These are phyloP conservation scores for Phytomonas francai DNA, from an alignment of 208 protist genomes.

Conservation along the genomic window DNA sequence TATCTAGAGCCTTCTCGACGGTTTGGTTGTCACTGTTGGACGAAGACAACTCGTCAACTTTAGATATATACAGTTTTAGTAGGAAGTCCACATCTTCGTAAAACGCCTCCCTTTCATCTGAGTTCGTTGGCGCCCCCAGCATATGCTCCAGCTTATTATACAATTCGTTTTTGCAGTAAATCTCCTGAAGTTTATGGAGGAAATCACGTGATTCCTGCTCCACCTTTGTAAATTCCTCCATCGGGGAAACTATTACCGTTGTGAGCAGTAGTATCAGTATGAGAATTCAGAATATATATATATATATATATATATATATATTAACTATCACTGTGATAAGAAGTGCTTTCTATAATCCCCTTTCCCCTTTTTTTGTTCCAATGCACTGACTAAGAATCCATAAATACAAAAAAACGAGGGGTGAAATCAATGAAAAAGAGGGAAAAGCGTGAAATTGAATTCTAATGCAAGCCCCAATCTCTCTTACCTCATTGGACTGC, in stretches of 20 bases:
- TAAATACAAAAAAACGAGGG: neutral
- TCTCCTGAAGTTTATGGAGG: constrained; percentile 54
- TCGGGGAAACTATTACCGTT: neutral
- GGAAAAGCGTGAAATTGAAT: neutral
- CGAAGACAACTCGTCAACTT: constrained; percentile 8
- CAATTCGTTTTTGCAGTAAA: constrained; percentile 78
- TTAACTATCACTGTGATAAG: neutral
- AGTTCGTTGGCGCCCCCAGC: constrained; percentile 53
- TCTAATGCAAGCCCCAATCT: neutral
- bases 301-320: neutral
- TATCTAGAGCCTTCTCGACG: constrained; percentile 8
- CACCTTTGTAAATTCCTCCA: constrained; percentile 3
- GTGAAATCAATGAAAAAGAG: neutral
- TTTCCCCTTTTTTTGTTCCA: neutral
- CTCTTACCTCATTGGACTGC: neutral
- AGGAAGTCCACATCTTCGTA: constrained; percentile 77
- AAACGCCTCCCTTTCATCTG: constrained; percentile 59
- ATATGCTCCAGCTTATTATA: constrained; percentile 67
- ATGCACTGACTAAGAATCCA: neutral
- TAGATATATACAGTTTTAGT: constrained; percentile 37
- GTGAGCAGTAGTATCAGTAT: neutral
- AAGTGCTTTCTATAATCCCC: neutral
- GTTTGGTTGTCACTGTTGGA: constrained; percentile 5
- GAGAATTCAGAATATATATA: neutral
- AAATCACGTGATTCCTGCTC: constrained; percentile 44